Evolutionary conservation across 148 eudicot genomes (phyloP).

Genomic region (Heliamphora exappendiculata): DNA sequence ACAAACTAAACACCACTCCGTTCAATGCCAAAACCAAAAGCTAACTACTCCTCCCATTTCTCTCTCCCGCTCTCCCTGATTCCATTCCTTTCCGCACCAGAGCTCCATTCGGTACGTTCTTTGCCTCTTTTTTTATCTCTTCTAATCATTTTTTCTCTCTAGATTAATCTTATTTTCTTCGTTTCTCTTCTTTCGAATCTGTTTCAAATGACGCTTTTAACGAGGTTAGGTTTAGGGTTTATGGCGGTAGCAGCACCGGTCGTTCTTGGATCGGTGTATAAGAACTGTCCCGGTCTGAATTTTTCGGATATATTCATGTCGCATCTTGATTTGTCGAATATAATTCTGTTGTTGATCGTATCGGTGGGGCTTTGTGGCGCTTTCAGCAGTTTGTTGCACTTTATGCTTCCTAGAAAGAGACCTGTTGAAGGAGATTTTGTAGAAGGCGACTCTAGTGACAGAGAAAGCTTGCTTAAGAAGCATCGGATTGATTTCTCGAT

Average conservation of each 20-base stretch:
- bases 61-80: conserved; percentile 1
- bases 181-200: conserved; percentile 14
- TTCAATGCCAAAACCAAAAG: conserved; percentile 4
- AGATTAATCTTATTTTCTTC: conserved; percentile 15
- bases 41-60: neutral
- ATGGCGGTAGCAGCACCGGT: conserved; percentile 18
- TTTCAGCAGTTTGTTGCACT: conserved; percentile 54
- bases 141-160: neutral
- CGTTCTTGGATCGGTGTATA: conserved; percentile 13
- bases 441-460: conserved; percentile 16
- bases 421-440: conserved; percentile 42
- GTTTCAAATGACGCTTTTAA: conserved; percentile 14
- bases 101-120: conserved; percentile 32
- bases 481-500: conserved; percentile 24
- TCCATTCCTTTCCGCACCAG: conserved; percentile 16
- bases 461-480: conserved; percentile 32
- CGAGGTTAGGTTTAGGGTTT: conserved; percentile 26
- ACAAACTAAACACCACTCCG: neutral
- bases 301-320: neutral
- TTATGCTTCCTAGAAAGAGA: conserved; percentile 84
- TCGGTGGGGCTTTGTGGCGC: conserved; percentile 28
- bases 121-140: conserved; percentile 17
- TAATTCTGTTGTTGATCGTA: conserved; percentile 20
- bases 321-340: conserved; percentile 14
- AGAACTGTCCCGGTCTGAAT: conserved; percentile 13